Conservation (phyloP, 495 filamentous ascomycete species). For the Usnea hakonensis region DNA sequence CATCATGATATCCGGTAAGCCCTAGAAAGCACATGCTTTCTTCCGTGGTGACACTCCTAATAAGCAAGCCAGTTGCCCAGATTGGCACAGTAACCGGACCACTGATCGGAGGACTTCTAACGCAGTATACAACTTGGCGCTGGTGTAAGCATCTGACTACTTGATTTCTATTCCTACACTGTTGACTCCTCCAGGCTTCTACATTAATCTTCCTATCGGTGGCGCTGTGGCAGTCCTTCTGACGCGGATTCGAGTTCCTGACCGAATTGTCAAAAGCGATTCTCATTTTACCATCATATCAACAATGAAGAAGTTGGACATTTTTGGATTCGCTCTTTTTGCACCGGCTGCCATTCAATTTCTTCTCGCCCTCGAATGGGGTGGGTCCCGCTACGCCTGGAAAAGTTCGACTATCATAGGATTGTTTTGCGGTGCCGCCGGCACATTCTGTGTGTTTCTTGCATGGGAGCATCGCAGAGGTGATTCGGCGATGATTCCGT, state of each 20-base stretch:
- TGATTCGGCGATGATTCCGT: slow-evolving; percentile 46
- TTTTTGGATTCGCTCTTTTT: slow-evolving; percentile 40
- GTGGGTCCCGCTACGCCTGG: slow-evolving; percentile 38
- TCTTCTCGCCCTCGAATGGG: slow-evolving; percentile 45
- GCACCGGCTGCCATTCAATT: slow-evolving; percentile 39
- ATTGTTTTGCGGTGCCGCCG: slow-evolving; percentile 44
- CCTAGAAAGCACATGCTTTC: background rate
- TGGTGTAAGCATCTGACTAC: slow-evolving; percentile 39
- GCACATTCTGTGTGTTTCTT: slow-evolving; percentile 35
- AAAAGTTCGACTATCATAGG: slow-evolving; percentile 39
- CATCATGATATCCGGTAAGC: slow-evolving; percentile 26
- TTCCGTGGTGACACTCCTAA: background rate
- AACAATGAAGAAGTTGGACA: slow-evolving; percentile 34
- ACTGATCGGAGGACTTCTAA: slow-evolving; percentile 51
- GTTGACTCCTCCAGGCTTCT: slow-evolving; percentile 44
- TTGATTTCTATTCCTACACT: slow-evolving; percentile 11
- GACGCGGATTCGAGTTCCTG: slow-evolving; percentile 43
- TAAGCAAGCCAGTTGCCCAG: slow-evolving; percentile 21
- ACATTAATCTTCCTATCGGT: slow-evolving; percentile 57
- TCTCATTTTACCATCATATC: slow-evolving; percentile 28
- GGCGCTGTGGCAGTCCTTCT: slow-evolving; percentile 40
- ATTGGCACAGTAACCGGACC: slow-evolving; percentile 42
- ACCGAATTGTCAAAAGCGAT: slow-evolving; percentile 35
- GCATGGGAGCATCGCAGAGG: slow-evolving; percentile 42
- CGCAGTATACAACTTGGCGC: slow-evolving; percentile 45